Evolutionary conservation across 1,139 yeast genomes (phyloP), one percentile per base, ranked within the genome.

Genomic region (Diutina ranongensis): DNA sequence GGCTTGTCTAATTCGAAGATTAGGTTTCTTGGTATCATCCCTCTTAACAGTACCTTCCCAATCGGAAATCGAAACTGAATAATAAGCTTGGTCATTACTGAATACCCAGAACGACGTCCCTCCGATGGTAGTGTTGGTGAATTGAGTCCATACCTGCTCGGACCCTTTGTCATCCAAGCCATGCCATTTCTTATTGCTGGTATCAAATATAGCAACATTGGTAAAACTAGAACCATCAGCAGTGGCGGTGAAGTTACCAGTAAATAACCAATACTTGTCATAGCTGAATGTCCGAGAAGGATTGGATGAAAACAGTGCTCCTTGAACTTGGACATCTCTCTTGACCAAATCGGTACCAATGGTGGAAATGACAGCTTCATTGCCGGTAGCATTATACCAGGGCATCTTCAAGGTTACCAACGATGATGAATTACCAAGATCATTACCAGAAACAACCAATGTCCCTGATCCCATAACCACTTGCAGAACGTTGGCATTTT

Each of bases 391-490:
- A 51, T 67, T 67, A 50, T 66, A 71, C 10, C 57, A 53, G 1
- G 52, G 52, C 21, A 71, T 45, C 12, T 54, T 51, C 45, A 70
- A 53, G 1, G 61, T 54, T 3, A 68, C 51, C 35, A 69, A 47
- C 46, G 66, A 63, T 12, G 56, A 51, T 50, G 82, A 77, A 34
- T 69, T 63, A 16, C 94, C 94, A 44, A 63, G 57, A 9, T 31
- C 5, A 9, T 31, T 5, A 12, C 34, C 34, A 31, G 13, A 7
- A 9, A 71, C 45, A 4, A 61, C 46, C 40, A 71, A 56, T 1
- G 57, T 74, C 38, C 54, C 50, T 22, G 50, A 46, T 7, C 61
- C 49, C 56, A 62, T 18, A 64, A 52, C 19, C 57, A 59, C 13
- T 55, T 63, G 55, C 9, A 59, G 59, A 4, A 83, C 63, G 5